Evolutionary conservation across 108 stramenopile genomes (phyloP).

Genomic region (Skeletonema potamos): DNA sequence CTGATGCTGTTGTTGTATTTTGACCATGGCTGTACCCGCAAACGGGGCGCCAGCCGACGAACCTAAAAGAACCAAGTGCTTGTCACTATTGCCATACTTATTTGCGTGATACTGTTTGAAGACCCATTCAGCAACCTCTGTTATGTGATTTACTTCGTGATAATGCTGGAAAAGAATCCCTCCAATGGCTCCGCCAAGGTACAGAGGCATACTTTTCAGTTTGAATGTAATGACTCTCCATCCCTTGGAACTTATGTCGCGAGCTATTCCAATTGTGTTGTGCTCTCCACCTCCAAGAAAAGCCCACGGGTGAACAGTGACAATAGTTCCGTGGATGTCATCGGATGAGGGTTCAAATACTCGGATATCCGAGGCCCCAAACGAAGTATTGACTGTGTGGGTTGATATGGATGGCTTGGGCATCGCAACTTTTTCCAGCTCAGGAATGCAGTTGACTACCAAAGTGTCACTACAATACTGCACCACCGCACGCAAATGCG

Average conservation of each 20-base stretch:
- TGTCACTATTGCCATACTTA: neutral
- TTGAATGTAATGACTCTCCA: conserved; percentile 39
- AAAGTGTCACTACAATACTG: neutral
- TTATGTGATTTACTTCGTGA: conserved; percentile 27
- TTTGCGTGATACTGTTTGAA: neutral
- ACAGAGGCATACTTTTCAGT: conserved; percentile 14
- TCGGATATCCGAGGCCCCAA: neutral
- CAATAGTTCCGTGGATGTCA: conserved; percentile 11
- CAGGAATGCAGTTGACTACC: no score
- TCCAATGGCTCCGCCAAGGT: conserved; percentile 17
- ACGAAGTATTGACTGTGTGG: neutral
- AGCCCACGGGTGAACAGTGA: conserved; percentile 36
- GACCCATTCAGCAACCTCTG: conserved; percentile 26
- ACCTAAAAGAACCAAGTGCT: conserved; percentile 17
- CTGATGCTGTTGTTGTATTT: neutral
- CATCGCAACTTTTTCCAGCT: neutral
- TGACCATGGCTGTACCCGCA: conserved; percentile 10
- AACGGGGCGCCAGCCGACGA: conserved; percentile 33
- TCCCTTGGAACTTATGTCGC: conserved; percentile 2
- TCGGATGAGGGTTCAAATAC: neutral
- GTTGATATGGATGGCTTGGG: neutral
- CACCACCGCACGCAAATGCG: neutral
- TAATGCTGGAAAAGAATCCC: conserved; percentile 19
- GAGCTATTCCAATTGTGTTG: conserved; percentile 28
- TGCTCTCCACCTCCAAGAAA: conserved; percentile 36